Percentiles rank a stretch among this genome's conserved stretches.
Evolutionary conservation across 768 basidiomycete species (phyloP).

Genomic region (Lactifluus hygrophoroides): DNA sequence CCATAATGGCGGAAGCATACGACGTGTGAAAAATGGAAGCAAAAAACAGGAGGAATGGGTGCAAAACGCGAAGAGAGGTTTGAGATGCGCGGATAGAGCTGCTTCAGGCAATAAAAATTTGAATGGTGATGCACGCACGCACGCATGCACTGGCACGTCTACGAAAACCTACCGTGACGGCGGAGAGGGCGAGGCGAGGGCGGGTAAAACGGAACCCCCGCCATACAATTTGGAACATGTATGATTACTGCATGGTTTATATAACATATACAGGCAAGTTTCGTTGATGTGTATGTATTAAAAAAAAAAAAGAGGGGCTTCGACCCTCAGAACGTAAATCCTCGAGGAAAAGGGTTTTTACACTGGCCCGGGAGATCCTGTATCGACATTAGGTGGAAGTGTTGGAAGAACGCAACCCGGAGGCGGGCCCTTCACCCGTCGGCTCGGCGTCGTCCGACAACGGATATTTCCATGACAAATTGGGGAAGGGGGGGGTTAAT

Average conservation of each 20-base stretch:
- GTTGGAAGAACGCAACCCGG: too few species aligned
- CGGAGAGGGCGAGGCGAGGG: background rate
- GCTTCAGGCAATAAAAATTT: background rate
- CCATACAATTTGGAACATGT: background rate
- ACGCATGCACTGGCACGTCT: background rate
- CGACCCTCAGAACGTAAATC: conserved; percentile 4
- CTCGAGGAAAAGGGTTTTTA: background rate
- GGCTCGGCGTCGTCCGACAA: background rate
- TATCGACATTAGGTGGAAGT: background rate
- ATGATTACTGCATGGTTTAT: background rate
- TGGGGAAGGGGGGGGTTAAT: too few species aligned
- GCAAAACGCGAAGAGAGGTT: background rate
- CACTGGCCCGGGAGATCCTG: too few species aligned
- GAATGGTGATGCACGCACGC: too few species aligned
- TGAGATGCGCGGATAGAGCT: background rate
- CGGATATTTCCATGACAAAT: background rate
- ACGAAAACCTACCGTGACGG: background rate
- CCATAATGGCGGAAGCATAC: too few species aligned
- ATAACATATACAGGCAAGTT: too few species aligned
- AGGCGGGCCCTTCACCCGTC: too few species aligned
- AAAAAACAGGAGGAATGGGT: background rate
- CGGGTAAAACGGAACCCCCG: background rate
- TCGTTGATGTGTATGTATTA: background rate
- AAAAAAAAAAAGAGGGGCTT: background rate
- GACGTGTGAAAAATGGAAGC: background rate